Evolutionary conservation across 1,139 yeast species (phyloP), one percentile per base, ranked within the genome.

Genomic region (Kodamaea alishanica): DNA sequence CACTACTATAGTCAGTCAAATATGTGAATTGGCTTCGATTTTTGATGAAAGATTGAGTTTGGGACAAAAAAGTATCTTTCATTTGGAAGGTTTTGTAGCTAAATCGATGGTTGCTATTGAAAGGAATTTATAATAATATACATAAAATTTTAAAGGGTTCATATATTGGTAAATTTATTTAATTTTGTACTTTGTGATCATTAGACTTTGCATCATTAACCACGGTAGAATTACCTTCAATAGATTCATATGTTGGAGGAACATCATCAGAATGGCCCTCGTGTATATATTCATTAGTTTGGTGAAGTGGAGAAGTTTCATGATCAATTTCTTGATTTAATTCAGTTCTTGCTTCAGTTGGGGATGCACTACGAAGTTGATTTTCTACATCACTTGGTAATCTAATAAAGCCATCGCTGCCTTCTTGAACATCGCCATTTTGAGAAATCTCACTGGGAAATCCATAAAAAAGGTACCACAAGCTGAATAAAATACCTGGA

Each of bases 1-100:
- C 51, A 48, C 33, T 38, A 42, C 52, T 1, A 63, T 73, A 2
- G 73, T 79, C 28, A 59, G 71, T 7, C 73, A 68, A 10, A 68
- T 92, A 35, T 78, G 87, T n/a, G 76, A 76, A 9, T 65, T 80
- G 24, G 90, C 88, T 1, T 77, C 96, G 2, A 56, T 71, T 5
- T 92, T 84, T 59, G 97, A 92, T 55, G 97, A 92, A 55, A 76
- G 99, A 42, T 70, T 92, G 44, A 78, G 92, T 46, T 68, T 86
- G 44, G 98, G 98, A 1, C 77, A 77, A 47, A 92, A 92, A 60
- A 85, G 92, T 32, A 92, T 92, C 10, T 92, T 88, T 62, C 99
- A 92, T 60, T 67, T 92, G 43, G 99, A 92, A 63, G 98, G 97
- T 1, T 92, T 88, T 58, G 78, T 86, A 11, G 97, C 97, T 1